Percentiles rank a stretch among this genome's conserved stretches.
Evolutionary conservation across 768 basidiomycete genomes (phyloP).

Genomic region (Russula emetica): DNA sequence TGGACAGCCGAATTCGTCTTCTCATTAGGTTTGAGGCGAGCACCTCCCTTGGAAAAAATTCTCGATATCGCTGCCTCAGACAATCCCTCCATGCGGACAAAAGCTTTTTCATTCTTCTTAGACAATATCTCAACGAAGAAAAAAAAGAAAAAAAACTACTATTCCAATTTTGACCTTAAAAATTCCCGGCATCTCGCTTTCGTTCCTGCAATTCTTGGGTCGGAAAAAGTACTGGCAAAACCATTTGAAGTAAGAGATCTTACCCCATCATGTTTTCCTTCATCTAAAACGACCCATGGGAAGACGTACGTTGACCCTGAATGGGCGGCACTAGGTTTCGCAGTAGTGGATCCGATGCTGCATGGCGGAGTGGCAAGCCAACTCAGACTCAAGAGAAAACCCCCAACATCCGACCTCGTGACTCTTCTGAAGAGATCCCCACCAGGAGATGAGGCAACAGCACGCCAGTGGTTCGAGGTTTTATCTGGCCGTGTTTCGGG

Average conservation of each 20-base stretch:
- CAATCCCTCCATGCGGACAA: slow-evolving; percentile 46
- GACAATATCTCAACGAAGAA: no score
- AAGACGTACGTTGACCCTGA: slow-evolving; percentile 68
- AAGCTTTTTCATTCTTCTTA: slow-evolving; percentile 28
- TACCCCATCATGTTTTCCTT: not conserved
- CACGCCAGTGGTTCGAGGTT: slow-evolving; percentile 61
- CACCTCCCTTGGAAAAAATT: slow-evolving; percentile 62
- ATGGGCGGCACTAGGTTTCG: no score
- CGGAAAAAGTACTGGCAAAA: slow-evolving; percentile 51
- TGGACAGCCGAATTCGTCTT: slow-evolving; percentile 72
- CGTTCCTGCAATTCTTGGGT: slow-evolving; percentile 41
- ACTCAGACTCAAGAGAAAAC: slow-evolving; percentile 66
- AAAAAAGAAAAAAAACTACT: no score
- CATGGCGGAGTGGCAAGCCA: no score
- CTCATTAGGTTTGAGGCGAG: slow-evolving; percentile 61
- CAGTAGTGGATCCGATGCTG: slow-evolving; percentile 55
- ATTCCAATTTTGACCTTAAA: no score
- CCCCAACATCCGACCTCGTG: slow-evolving; percentile 58
- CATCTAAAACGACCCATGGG: not conserved
- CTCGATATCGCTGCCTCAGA: slow-evolving; percentile 63
- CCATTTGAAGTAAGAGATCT: slow-evolving; percentile 54
- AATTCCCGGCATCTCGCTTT: no score
- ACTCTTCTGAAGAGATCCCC: slow-evolving; percentile 53
- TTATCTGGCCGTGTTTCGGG: slow-evolving; percentile 60
- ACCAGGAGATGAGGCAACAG: slow-evolving; percentile 50